Conservation (phyloP, 2,329 filamentous ascomycete genomes). For the Magnaporthiopsis incrustans region DNA sequence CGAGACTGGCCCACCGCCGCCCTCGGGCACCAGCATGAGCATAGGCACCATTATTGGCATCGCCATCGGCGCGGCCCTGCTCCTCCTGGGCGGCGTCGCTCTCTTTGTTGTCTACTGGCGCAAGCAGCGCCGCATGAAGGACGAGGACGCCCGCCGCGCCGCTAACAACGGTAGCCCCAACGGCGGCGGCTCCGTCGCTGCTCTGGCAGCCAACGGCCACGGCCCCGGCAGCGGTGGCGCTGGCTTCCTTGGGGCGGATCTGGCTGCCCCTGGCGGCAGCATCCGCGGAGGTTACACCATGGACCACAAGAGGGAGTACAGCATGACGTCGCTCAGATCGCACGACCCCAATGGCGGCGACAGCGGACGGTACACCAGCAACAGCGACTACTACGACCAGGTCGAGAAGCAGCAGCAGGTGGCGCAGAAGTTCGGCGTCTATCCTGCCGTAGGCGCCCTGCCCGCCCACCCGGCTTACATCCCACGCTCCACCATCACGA, state of each 20-base stretch:
- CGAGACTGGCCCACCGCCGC: constrained; percentile 16
- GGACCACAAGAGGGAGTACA: constrained; percentile 21
- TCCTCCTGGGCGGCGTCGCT: constrained; percentile 31
- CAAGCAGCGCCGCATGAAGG: constrained; percentile 26
- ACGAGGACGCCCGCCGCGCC: constrained; percentile 18
- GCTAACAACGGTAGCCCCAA: constrained; percentile 11
- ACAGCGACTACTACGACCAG: constrained; percentile 32
- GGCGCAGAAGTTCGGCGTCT: constrained; percentile 9
- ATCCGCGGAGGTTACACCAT: constrained; percentile 18
- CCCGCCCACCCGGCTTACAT: constrained; percentile 43
- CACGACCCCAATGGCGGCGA: constrained; percentile 10
- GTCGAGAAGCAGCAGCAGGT: constrained; percentile 13
- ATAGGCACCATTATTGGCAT: constrained; percentile 47
- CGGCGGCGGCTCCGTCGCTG: constrained; percentile 18
- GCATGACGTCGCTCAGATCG: constrained; percentile 1
- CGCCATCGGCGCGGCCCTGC: constrained; percentile 34
- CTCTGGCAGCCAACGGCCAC: constrained; percentile 12
- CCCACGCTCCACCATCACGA: constrained; percentile 20
- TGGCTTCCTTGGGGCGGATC: not conserved
- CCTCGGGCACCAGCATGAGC: constrained; percentile 24
- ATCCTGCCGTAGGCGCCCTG: constrained; percentile 21
- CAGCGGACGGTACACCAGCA: constrained; percentile 20
- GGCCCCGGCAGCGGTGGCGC: constrained; percentile 10
- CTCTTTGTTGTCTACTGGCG: constrained; percentile 42
- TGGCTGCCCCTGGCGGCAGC: not conserved